Evolutionary conservation across 2,329 filamentous ascomycete genomes (phyloP).

Genomic region (Decorospora gaudefroyi): DNA sequence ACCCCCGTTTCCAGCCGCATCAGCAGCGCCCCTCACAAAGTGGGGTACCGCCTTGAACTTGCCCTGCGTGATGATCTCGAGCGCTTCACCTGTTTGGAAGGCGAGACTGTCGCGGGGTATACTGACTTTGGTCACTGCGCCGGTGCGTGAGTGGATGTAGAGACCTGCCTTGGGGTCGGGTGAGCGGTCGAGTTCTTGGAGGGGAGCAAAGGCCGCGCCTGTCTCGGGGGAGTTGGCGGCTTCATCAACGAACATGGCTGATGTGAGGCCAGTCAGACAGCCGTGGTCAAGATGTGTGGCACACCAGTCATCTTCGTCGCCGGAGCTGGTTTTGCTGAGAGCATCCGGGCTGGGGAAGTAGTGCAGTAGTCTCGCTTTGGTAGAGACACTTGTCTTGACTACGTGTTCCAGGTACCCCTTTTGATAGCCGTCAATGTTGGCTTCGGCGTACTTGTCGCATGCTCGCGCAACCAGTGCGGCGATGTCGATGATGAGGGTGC

Average conservation of each 20-base stretch:
- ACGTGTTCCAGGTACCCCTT: conserved; percentile 82
- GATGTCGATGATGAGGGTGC: conserved; percentile 82
- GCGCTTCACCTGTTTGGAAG: conserved; percentile 92
- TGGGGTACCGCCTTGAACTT: conserved; percentile 94
- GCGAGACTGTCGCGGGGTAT: conserved; percentile 91
- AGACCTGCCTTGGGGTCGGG: conserved; percentile 85
- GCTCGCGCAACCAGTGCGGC: conserved; percentile 87
- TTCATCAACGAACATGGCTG: conserved; percentile 95
- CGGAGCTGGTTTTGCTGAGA: conserved; percentile 21
- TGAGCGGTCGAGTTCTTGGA: conserved; percentile 72
- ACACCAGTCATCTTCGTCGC: conserved; percentile 89
- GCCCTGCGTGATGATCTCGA: conserved; percentile 89
- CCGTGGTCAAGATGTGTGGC: conserved; percentile 89
- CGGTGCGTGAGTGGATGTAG: conserved; percentile 89
- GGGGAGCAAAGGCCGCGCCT: conserved; percentile 50
- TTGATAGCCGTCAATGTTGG: conserved; percentile 77
- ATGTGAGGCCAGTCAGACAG: conserved; percentile 90
- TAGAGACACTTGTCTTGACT: conserved; percentile 81
- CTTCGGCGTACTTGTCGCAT: conserved; percentile 82
- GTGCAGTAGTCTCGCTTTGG: conserved; percentile 88
- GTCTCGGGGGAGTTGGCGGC: conserved; percentile 46
- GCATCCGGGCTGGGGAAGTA: conserved; percentile 70
- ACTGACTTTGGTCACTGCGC: conserved; percentile 82
- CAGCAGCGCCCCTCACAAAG: conserved; percentile 77
- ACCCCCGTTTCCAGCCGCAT: conserved; percentile 54